Percentiles rank a stretch among this genome's conserved stretches.
Conservation (phyloP, 2,329 filamentous ascomycete genomes). For the Ramichloridium luteum region DNA sequence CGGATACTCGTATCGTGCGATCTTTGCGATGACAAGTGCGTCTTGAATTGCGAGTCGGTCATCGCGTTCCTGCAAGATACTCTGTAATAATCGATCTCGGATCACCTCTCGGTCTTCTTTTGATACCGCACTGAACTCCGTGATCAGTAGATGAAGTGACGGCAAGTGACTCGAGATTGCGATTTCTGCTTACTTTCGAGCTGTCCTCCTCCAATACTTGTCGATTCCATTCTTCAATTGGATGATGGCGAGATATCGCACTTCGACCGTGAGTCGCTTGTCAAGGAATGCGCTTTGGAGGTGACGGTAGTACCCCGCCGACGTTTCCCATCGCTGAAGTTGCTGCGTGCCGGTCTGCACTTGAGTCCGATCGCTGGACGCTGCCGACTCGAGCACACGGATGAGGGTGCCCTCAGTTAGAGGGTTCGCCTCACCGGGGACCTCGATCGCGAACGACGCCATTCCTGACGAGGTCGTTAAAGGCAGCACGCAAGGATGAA, state of each 20-base stretch:
- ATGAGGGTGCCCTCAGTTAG: conserved; percentile 37
- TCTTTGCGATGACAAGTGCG: conserved; percentile 75
- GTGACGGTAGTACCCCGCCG: conserved; percentile 36
- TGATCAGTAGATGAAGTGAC: conserved; percentile 1
- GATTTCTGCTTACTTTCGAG: conserved; percentile 46
- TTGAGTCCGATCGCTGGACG: conserved; percentile 35
- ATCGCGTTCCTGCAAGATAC: conserved; percentile 65
- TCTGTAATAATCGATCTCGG: conserved; percentile 60
- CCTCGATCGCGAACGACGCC: conserved; percentile 45
- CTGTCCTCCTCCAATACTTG: conserved; percentile 78
- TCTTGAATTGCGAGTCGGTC: conserved; percentile 72
- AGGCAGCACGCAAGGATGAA: too few relatives aligned
- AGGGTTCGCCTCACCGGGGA: conserved; percentile 63
- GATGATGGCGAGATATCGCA: conserved; percentile 82
- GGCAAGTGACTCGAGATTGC: not conserved
- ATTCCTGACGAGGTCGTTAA: too few relatives aligned
- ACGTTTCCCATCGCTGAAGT: conserved; percentile 39
- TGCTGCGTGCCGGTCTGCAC: conserved; percentile 42
- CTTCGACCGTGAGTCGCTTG: conserved; percentile 58
- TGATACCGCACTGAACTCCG: conserved; percentile 38
- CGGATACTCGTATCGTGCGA: conserved; percentile 81
- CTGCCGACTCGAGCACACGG: conserved; percentile 37
- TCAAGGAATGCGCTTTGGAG: conserved; percentile 63
- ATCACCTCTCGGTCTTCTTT: conserved; percentile 67
- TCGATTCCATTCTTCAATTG: conserved; percentile 96